phyloP scores from a whole-genome alignment of 257 asterid genomes.

The Verbascum thapsus region DNA sequence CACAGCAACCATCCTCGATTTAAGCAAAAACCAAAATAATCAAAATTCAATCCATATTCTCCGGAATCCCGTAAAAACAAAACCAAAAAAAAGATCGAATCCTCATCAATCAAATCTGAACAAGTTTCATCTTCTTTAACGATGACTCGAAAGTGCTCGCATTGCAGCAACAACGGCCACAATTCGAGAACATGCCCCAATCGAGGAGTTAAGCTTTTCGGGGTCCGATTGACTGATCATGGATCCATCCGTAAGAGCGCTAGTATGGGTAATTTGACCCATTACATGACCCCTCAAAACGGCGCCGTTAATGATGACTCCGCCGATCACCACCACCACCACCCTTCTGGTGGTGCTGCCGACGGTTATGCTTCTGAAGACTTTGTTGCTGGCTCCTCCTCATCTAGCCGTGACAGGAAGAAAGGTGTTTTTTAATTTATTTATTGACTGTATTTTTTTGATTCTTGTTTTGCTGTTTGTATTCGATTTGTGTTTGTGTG shows the following conservation, averaged over 20 bases:
- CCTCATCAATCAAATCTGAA: no score
- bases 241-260: conserved; percentile 98
- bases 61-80: no score
- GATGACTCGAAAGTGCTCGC: conserved; percentile 98
- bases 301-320: conserved; percentile 70
- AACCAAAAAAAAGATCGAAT: no score
- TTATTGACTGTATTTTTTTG: neutral
- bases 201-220: conserved; percentile 97
- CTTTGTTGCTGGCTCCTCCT: conserved; percentile 85
- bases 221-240: conserved; percentile 89
- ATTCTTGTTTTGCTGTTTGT: conserved; percentile 6
- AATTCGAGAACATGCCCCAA: conserved; percentile 97
- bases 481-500: neutral
- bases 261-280: conserved; percentile 98
- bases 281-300: conserved; percentile 61
- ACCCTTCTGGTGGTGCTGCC: conserved; percentile 61
- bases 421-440: conserved; percentile 53
- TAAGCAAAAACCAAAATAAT: no score
- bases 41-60: neutral
- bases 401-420: conserved; percentile 83
- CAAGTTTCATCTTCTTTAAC: conserved; percentile 24
- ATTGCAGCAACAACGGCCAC: conserved; percentile 99
- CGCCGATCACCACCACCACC: conserved; percentile 81
- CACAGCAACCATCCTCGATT: no score
- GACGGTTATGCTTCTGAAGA: conserved; percentile 97